Evolutionary conservation across 2,329 filamentous ascomycete species (phyloP), one percentile per base, ranked within the genome.

Genomic region (Fusarium odoratissimum): DNA sequence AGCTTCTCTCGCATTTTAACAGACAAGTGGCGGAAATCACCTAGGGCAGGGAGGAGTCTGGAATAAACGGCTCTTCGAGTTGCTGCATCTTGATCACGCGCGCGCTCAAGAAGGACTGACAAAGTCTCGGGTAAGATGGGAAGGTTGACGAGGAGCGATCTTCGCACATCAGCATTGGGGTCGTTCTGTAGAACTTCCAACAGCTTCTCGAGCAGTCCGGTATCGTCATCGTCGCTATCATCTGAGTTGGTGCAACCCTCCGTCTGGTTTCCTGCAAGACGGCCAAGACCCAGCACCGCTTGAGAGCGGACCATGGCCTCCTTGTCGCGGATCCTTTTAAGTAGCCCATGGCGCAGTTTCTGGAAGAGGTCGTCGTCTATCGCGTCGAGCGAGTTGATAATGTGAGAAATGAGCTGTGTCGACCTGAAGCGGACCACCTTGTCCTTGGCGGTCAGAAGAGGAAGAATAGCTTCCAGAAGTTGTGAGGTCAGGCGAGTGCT

Each of bases 1-100:
- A 99, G 87, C 82, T 98, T 98, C 82, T 99, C 96, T 79, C 96
- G 89, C 91, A 98, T 97, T 4, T 93, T 94, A 30, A 99, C 87
- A 16, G 95, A 97, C 58, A 99, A 84, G 82, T 98, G 94, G 60
- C 96, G 90, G 83, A 99, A 99, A 82, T 99, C 96, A 17, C 95
- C 96, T 2, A 99, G 86, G 0, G 93, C 93, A 4, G 96, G 96
- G 9, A 99, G 85, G 11, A 99, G 86, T 40, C 93, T 91, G 2
- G 95, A 92, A 80, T 98, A 99, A 5, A 99, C 88, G 14, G 94
- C 92, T 67, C 95, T 88, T 67, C 96, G 88, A 8, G 95, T 98
- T 10, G 91, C 88, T 7, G 93, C 88, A 80, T 99, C 96, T 64
- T 95, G 89, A 79, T 99, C 96, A 79, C 96, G 88, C 21, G 96